Conservation (phyloP, 495 filamentous ascomycete species). For the Trichoderma erinaceum region DNA sequence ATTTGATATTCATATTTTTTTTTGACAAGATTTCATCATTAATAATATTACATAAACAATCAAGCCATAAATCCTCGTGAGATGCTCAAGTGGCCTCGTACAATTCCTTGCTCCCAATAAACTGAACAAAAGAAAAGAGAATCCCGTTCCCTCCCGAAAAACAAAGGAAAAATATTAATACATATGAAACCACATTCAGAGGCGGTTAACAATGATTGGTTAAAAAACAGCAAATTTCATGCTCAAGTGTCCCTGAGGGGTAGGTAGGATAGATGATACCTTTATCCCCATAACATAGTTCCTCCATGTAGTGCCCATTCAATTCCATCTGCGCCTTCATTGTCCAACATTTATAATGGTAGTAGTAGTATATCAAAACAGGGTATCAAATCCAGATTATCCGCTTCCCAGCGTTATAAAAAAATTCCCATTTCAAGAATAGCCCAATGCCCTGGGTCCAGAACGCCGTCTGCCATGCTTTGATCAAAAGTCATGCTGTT, state of each 20-base stretch:
- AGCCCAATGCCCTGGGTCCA: neutral
- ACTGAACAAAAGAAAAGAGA: neutral
- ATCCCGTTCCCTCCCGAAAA: neutral
- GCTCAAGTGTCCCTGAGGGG: neutral
- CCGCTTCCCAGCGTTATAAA: slow-evolving; percentile 5
- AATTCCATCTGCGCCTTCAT: slow-evolving; percentile 1
- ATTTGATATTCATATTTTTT: slow-evolving; percentile 2
- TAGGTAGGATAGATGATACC: neutral
- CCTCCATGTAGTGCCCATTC: neutral
- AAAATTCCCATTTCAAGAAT: slow-evolving; percentile 3
- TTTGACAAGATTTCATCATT: neutral
- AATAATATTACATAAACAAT: slow-evolving; percentile 1
- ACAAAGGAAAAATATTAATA: neutral
- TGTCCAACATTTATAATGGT: neutral
- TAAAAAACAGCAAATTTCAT: neutral
- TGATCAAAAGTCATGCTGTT: neutral
- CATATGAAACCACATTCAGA: neutral
- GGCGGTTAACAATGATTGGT: neutral
- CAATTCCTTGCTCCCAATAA: neutral
- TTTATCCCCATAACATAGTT: neutral
- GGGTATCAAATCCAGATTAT: slow-evolving; percentile 12
- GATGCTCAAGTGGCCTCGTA: neutral
- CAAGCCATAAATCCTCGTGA: slow-evolving; percentile 3
- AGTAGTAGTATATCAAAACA: slow-evolving; percentile 7
- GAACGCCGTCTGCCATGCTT: slow-evolving; percentile 9